Percentiles rank a stretch among this genome's conserved stretches.
Evolutionary conservation across 148 eudicot species (phyloP).

Genomic region (Cornus kousa): DNA sequence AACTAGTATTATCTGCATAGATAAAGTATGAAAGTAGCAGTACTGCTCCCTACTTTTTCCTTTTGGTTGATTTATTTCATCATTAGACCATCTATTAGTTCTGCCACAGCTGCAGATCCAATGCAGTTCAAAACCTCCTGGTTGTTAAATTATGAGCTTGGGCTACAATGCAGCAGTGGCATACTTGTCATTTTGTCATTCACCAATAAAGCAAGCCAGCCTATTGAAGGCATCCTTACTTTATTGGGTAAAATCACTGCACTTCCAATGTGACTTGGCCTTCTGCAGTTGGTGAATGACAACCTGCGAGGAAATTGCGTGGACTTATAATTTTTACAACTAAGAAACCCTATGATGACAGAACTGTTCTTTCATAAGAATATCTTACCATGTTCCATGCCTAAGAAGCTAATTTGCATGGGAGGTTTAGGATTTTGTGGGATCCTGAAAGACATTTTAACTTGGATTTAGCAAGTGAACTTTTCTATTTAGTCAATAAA

Average conservation of each 20-base stretch:
- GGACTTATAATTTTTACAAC: neutral
- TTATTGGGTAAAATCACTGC: neutral
- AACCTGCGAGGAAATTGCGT: neutral
- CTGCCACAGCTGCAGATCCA: neutral
- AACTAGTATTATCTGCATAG: neutral
- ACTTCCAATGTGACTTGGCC: neutral
- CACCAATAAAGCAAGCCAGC: neutral
- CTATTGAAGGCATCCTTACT: neutral
- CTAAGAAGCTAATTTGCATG: neutral
- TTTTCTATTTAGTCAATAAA: neutral
- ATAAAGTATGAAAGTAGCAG: neutral
- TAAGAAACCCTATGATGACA: neutral
- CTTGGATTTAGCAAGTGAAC: neutral
- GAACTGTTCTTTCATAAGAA: neutral
- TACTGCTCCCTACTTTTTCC: neutral
- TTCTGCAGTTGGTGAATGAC: neutral
- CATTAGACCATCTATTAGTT: neutral
- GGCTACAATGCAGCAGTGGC: neutral
- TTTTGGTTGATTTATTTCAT: too few relatives aligned
- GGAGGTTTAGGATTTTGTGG: neutral
- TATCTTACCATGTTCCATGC: neutral
- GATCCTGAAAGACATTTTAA: neutral
- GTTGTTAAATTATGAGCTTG: neutral
- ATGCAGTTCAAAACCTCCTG: neutral
- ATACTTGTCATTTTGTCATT: neutral